Evolutionary conservation across 495 filamentous ascomycete genomes (phyloP).

Genomic region (Apiosordaria backusii): DNA sequence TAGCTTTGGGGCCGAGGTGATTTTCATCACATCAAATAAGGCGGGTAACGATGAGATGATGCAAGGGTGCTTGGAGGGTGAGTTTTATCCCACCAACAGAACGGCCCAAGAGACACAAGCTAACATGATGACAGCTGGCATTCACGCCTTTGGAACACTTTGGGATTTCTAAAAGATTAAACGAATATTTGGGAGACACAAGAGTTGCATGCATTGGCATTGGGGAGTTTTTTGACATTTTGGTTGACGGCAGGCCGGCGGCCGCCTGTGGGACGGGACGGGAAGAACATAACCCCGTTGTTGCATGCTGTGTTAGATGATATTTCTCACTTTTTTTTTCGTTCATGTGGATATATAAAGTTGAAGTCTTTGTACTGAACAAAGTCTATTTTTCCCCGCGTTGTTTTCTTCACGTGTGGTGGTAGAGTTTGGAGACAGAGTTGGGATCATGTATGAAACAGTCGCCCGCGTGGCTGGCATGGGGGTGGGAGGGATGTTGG

Average conservation of each 20-base stretch:
- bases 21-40: slow-evolving; percentile 47
- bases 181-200: background rate
- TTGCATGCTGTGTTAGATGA: background rate
- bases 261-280: background rate
- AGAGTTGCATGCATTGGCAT: background rate
- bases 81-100: slow-evolving; percentile 10
- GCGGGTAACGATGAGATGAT: slow-evolving; percentile 48
- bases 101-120: background rate
- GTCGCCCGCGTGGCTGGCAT: background rate
- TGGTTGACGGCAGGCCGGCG: background rate
- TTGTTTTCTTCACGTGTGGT: background rate
- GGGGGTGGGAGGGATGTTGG: background rate
- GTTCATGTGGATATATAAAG: background rate
- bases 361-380: background rate
- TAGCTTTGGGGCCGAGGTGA: slow-evolving; percentile 45
- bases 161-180: slow-evolving; percentile 41
- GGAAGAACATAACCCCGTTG: background rate
- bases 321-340: background rate
- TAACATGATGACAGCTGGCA: slow-evolving; percentile 31
- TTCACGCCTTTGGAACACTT: slow-evolving; percentile 45
- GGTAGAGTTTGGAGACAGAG: background rate
- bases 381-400: background rate
- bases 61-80: slow-evolving; percentile 41
- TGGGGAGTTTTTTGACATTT: slow-evolving; percentile 1
- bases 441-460: background rate